Evolutionary conservation across 2,329 filamentous ascomycete genomes (phyloP).

Genomic region (Furcasterigmium furcatum): DNA sequence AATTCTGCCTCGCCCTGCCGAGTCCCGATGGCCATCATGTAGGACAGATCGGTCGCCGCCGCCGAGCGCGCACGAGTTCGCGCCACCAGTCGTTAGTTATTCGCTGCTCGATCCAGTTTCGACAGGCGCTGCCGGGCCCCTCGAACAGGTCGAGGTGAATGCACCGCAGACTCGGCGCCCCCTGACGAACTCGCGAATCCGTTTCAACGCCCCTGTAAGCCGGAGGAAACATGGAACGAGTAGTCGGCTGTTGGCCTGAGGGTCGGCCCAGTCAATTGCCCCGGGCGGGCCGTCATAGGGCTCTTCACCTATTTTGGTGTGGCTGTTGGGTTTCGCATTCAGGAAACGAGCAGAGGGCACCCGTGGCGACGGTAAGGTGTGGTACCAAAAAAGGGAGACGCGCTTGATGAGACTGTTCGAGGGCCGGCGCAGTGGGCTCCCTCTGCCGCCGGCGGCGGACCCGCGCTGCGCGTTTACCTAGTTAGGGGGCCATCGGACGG

Average conservation of each 20-base stretch:
- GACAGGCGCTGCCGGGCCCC: neutral
- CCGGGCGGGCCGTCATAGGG: neutral
- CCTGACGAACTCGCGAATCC: neutral
- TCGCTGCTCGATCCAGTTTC: neutral
- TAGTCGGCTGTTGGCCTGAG: no score
- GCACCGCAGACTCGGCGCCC: no score
- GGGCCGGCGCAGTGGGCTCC: neutral
- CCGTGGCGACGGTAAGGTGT: neutral
- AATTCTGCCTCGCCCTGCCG: neutral
- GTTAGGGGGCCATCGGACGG: no score
- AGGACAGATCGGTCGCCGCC: neutral
- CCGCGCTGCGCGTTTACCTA: no score
- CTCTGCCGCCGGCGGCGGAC: no score
- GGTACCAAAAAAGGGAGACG: no score
- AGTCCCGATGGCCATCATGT: neutral
- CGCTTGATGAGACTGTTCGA: neutral
- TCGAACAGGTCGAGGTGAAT: neutral
- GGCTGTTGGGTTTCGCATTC: neutral
- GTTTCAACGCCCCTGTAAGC: neutral
- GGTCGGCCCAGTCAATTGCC: no score
- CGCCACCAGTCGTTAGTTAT: neutral
- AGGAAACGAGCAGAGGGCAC: neutral
- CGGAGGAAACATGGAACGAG: neutral
- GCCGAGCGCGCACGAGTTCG: neutral
- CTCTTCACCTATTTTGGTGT: neutral